Evolutionary conservation across 2,329 filamentous ascomycete species (phyloP).

Genomic region (Fusarium beomiforme): DNA sequence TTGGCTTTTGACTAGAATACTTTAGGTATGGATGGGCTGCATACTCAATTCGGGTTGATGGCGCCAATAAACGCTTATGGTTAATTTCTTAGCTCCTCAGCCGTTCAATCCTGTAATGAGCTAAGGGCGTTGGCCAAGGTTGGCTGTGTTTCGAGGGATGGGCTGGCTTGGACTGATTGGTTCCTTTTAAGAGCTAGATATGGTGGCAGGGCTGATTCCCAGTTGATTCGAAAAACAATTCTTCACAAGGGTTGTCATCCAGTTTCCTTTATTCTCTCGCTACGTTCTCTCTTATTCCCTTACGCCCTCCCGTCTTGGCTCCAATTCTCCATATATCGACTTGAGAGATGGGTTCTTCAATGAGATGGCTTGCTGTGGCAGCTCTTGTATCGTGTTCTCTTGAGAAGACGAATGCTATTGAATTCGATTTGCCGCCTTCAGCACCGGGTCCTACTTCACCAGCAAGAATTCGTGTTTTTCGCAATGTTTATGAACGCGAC

Average conservation of each 20-base stretch:
- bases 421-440: constrained; percentile 15
- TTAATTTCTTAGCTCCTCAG: constrained; percentile 1
- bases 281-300: neutral
- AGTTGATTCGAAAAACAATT: neutral
- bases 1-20: neutral
- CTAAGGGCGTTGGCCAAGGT: neutral
- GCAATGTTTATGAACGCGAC: constrained; percentile 6
- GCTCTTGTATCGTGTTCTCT: constrained; percentile 14
- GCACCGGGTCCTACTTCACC: constrained; percentile 21
- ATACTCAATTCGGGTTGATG: neutral
- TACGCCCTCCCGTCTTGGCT: neutral
- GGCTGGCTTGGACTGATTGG: neutral
- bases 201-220: constrained; percentile 9
- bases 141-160: constrained; percentile 15
- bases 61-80: constrained; percentile 4
- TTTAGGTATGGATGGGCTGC: neutral
- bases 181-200: neutral
- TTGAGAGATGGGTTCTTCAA: constrained; percentile 12
- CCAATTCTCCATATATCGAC: neutral
- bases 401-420: constrained; percentile 9
- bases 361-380: constrained; percentile 19
- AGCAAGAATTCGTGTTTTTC: neutral
- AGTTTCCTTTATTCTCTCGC: neutral
- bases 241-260: neutral
- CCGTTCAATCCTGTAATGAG: neutral